Percentiles rank a stretch among this genome's conserved stretches.
These are phyloP conservation scores for Eimeria necatrix DNA, from an alignment of 169 alveolate genomes.

Conservation along the genomic window DNA sequence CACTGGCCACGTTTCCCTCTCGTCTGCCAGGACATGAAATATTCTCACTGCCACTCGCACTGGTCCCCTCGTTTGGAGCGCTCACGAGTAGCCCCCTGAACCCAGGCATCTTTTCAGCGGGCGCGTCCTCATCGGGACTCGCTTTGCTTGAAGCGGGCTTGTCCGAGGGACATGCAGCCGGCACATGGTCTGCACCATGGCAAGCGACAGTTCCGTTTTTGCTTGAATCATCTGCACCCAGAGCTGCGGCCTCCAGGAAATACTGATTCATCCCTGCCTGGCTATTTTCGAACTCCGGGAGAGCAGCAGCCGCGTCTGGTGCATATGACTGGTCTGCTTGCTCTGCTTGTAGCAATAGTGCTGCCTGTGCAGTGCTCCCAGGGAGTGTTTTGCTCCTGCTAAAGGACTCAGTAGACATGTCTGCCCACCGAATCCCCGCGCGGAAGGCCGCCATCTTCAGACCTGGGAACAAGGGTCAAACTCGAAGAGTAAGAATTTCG, in stretches of 20 bases:
- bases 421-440: slow-evolving; percentile 75
- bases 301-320: slow-evolving; percentile 67
- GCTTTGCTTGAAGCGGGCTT: slow-evolving; percentile 61
- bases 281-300: slow-evolving; percentile 76
- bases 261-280: slow-evolving; percentile 79
- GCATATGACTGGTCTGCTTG: slow-evolving; percentile 72
- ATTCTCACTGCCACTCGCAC: slow-evolving; percentile 40
- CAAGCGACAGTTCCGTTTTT: slow-evolving; percentile 14
- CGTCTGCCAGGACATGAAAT: slow-evolving; percentile 47
- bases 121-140: slow-evolving; percentile 38
- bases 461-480: slow-evolving; percentile 13
- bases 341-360: slow-evolving; percentile 69
- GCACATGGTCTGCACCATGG: slow-evolving; percentile 36
- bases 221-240: slow-evolving; percentile 73
- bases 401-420: slow-evolving; percentile 69
- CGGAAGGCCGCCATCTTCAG: slow-evolving; percentile 69
- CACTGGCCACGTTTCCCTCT: slow-evolving; percentile 26
- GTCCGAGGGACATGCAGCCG: slow-evolving; percentile 47
- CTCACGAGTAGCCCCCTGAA: slow-evolving; percentile 75
- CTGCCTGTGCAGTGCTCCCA: slow-evolving; percentile 72
- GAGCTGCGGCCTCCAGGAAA: slow-evolving; percentile 69
- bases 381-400: slow-evolving; percentile 74
- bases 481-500: too few relatives aligned
- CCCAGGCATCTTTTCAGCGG: slow-evolving; percentile 74
- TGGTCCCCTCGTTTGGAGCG: slow-evolving; percentile 34